Conservation (phyloP, 2,329 filamentous ascomycete genomes). For the Apiospora aurea region DNA sequence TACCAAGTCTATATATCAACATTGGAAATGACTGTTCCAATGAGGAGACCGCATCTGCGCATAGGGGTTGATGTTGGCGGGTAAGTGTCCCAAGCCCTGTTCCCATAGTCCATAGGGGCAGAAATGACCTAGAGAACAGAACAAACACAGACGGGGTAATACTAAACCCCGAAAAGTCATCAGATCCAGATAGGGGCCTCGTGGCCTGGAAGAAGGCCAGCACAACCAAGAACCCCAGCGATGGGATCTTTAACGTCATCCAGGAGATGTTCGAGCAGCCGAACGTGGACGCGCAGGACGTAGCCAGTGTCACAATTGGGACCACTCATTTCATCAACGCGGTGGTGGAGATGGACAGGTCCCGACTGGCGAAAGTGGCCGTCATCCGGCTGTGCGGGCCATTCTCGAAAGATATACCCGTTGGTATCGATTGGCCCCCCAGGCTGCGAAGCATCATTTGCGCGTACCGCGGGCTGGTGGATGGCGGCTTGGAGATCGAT, state of each 20-base stretch:
- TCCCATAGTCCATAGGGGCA: background rate
- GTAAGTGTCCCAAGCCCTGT: slow-evolving; percentile 23
- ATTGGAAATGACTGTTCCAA: slow-evolving; percentile 13
- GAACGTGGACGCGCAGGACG: slow-evolving; percentile 34
- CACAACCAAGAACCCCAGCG: slow-evolving; percentile 56
- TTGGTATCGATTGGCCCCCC: slow-evolving; percentile 60
- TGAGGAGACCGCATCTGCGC: slow-evolving; percentile 30
- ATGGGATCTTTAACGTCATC: slow-evolving; percentile 55
- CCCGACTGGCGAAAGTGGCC: slow-evolving; percentile 57
- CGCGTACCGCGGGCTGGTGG: slow-evolving; percentile 52
- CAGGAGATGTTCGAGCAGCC: slow-evolving; percentile 48
- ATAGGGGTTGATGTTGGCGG: slow-evolving; percentile 35
- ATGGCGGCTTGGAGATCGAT: slow-evolving; percentile 61
- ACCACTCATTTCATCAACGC: slow-evolving; percentile 67
- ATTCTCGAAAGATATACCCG: slow-evolving; percentile 57
- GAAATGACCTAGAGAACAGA: slow-evolving; percentile 37
- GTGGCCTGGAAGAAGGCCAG: slow-evolving; percentile 57
- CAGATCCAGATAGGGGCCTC: slow-evolving; percentile 49
- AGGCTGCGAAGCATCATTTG: slow-evolving; percentile 56
- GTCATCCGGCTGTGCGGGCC: slow-evolving; percentile 62
- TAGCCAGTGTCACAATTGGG: slow-evolving; percentile 60
- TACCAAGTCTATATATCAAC: background rate
- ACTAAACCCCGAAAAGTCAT: slow-evolving; percentile 49
- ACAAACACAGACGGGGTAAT: slow-evolving; percentile 63
- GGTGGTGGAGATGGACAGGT: slow-evolving; percentile 59